Evolutionary conservation across 306 rosid species (phyloP).

Genomic region (Potentilla sterilis): DNA sequence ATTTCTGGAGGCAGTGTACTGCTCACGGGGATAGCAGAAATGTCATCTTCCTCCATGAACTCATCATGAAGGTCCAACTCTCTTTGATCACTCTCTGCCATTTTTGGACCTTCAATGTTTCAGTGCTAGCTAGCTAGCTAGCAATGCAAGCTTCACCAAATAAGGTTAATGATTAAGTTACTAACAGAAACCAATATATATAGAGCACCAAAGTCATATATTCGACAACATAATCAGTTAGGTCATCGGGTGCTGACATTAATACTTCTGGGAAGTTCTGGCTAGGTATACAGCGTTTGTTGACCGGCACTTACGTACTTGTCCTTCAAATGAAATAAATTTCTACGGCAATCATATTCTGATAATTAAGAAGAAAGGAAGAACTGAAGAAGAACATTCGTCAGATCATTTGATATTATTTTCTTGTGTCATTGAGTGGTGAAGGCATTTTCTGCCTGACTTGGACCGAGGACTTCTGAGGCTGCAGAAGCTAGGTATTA

Average conservation of each 20-base stretch:
- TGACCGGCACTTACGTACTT: slow-evolving; percentile 7
- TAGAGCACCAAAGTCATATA: background rate
- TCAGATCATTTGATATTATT: background rate
- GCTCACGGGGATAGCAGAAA: background rate
- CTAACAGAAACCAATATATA: background rate
- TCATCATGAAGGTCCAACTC: background rate
- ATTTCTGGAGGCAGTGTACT: background rate
- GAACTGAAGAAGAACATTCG: background rate
- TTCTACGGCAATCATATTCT: background rate
- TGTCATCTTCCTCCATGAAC: background rate
- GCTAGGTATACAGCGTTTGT: background rate
- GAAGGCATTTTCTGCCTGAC: slow-evolving; percentile 8
- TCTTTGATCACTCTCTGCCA: background rate
- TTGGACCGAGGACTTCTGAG: background rate
- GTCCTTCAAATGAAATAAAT: background rate
- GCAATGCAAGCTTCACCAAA: slow-evolving; percentile 1
- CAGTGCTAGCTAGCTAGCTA: background rate
- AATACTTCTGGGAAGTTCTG: background rate
- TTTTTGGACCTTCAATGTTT: background rate
- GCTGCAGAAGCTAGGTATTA: background rate
- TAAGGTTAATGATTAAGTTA: background rate
- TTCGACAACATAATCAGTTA: background rate
- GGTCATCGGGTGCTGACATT: background rate
- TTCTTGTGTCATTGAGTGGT: background rate
- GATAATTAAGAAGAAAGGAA: background rate